Base-by-base conservation (phyloP, 352 stramenopile genomes). In the Phytopythium chamaehyphon region DNA sequence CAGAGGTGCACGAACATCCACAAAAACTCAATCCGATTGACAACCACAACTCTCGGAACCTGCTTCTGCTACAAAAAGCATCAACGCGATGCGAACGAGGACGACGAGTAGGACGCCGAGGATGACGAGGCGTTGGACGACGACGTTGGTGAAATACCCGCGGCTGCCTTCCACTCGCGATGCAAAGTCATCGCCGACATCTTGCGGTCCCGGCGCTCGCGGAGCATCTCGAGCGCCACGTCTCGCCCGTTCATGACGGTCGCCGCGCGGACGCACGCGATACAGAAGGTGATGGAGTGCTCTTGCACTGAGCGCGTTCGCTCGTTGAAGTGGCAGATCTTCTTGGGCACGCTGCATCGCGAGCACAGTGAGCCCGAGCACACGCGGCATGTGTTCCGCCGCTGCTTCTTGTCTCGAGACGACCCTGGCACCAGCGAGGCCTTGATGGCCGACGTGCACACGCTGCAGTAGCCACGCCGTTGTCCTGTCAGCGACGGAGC, bases 271-370 rank as follows among this genome's bases (percentile, higher is more conserved):
- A 72, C 56, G 35, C 66, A 75, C 2, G 26, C 45, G 33, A 46
- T 69, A 40, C 66, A 75, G 21, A 75, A 59, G n/a, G 40, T 44
- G 21, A 51, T 47, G 9, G 18, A 11, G 49, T 54, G 64, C 9
- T 69, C 55, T 39, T 55, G 50, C 18, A 65, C 62, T 4, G 23
- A 35, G 15, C 55, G 59, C 40, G 55, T 66, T 6, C 44, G 46
- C 1, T 48, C 22, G 11, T 57, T 21, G 38, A 67, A 43, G 42
- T 63, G 70, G 48, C 59, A 60, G 57, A 74, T 63, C 18, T 62
- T 71, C 56, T 69, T 71, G 23, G 53, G n/a, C 49, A 69, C 55
- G 45, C 55, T 64, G 37, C 66, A 75, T 4, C 54, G 62, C 8
- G 51, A 24, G 24, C 66, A 75, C 28, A 52, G 60, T 24, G 49